Evolutionary conservation across 2,329 filamentous ascomycete species (phyloP), one percentile per base, ranked within the genome.

Genomic region (Aureobasidium sp.): DNA sequence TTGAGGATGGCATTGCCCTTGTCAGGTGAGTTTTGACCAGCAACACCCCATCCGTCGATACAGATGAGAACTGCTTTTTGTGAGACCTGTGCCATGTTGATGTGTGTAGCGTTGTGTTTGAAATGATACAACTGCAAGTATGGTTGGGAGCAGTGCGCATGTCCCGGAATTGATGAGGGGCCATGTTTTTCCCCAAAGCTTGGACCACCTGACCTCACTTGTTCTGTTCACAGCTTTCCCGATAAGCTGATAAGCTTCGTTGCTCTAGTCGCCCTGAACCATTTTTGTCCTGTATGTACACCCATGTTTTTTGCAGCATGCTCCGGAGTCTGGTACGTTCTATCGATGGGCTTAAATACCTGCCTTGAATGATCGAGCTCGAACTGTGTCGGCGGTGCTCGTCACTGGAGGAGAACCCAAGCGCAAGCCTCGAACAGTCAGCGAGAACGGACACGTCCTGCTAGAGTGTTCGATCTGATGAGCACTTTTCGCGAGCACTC

Each of bases 31-130:
- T 90, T 84, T 71, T 91, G 91, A 70, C 90, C 90, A 74, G 95
- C 89, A 75, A 98, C 89, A 77, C 96, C 96, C 96, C 96, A 99
- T 77, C 96, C 96, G 84, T 99, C 96, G 86, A 99, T 99, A 83
- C 98, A 96, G 88, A 99, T 92, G 74, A 93, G 84, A 70, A 89
- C 90, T 70, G 87, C 86, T 80, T 92, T 92, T 69, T 92, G 88
- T 76, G 92, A 87, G 77, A 91, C 88, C 75, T 89, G 83, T 69
- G 84, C 85, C 90, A 92, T 92, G 38, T 25, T 67, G 51, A 33
- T 59, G 40, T 31, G 50, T 23, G 38, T n/a, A n/a, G n/a, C n/a
- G 58, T 27, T 31, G 58, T 59, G 55, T 59, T 25, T 36, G 29
- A 59, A 29, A 29, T 59, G 29, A 48, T 59, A 42, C 33, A 36